phyloP scores from a whole-genome alignment of 2,329 filamentous ascomycete genomes.

The Thelonectria discophora region DNA sequence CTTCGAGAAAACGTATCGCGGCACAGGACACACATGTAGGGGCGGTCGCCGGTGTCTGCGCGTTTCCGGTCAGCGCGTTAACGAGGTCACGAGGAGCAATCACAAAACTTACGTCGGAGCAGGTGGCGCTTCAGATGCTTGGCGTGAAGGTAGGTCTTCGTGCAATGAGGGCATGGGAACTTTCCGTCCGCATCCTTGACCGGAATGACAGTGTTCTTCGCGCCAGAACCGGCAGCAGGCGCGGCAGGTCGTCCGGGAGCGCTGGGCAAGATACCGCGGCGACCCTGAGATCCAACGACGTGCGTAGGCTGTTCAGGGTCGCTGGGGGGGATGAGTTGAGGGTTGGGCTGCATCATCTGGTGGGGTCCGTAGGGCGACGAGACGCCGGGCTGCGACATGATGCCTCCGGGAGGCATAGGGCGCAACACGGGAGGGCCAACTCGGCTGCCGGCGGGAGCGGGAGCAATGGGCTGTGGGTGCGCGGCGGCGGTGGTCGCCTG shows the following conservation, averaged over 20 bases:
- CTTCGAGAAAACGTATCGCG: conserved; percentile 97
- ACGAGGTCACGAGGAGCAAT: conserved; percentile 1
- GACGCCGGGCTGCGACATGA: conserved; percentile 67
- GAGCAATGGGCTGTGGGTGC: conserved; percentile 80
- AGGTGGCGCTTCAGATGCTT: conserved; percentile 98
- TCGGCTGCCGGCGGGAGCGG: conserved; percentile 69
- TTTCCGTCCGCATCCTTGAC: conserved; percentile 97
- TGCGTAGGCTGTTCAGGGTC: conserved; percentile 79
- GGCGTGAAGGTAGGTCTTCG: conserved; percentile 95
- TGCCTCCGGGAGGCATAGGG: conserved; percentile 75
- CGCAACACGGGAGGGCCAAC: conserved; percentile 66
- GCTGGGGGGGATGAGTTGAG: conserved; percentile 55
- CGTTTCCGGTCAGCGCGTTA: conserved; percentile 11
- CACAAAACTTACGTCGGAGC: conserved; percentile 81
- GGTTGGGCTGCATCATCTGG: conserved; percentile 64
- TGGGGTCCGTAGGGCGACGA: conserved; percentile 68
- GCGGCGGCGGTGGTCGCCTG: conserved; percentile 72
- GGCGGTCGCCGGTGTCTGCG: conserved; percentile 93
- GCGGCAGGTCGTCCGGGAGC: conserved; percentile 86
- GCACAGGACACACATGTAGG: conserved; percentile 98
- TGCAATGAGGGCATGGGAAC: conserved; percentile 97
- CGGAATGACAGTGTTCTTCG: conserved; percentile 85
- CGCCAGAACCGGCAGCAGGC: conserved; percentile 72
- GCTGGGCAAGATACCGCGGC: conserved; percentile 89
- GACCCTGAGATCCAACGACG: conserved; percentile 93